Evolutionary conservation across 106 monocot species (phyloP).

Genomic region (Platanthera guangdongensis): DNA sequence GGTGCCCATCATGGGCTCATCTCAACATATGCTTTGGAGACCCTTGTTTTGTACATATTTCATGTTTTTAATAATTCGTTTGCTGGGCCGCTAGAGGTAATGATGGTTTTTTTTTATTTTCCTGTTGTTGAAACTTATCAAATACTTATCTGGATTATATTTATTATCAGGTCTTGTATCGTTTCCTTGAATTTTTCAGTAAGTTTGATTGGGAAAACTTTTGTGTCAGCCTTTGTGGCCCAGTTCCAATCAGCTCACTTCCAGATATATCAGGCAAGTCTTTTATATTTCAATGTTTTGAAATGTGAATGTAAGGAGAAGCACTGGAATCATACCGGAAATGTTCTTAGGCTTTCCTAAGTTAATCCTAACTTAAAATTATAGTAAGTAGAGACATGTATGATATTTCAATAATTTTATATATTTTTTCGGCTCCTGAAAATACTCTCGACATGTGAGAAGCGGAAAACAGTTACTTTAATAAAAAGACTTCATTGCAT

Average conservation of each 20-base stretch:
- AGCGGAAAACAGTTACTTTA: too few relatives aligned
- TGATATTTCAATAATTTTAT: too few relatives aligned
- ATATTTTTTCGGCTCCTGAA: too few relatives aligned
- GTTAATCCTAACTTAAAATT: too few relatives aligned
- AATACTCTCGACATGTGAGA: too few relatives aligned
- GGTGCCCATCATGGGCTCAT: slow-evolving; percentile 99
- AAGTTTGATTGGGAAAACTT: slow-evolving; percentile 98
- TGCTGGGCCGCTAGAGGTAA: slow-evolving; percentile 97
- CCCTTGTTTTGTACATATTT: slow-evolving; percentile 93
- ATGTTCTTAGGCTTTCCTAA: too few relatives aligned
- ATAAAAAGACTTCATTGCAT: too few relatives aligned
- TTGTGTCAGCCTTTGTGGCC: slow-evolving; percentile 82
- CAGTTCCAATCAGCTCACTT: slow-evolving; percentile 54
- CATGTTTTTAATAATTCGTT: slow-evolving; percentile 88
- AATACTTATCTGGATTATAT: background rate
- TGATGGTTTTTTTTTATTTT: slow-evolving; percentile 2
- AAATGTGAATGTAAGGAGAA: background rate
- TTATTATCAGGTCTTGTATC: slow-evolving; percentile 69
- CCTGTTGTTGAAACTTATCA: background rate
- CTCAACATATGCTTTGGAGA: slow-evolving; percentile 96
- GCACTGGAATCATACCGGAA: too few relatives aligned
- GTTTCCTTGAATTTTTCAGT: slow-evolving; percentile 97
- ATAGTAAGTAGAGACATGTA: too few relatives aligned
- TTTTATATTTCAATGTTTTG: background rate
- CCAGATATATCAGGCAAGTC: slow-evolving; percentile 48